Percentiles rank a stretch among this genome's conserved stretches.
phyloP scores from a whole-genome alignment of 2,329 filamentous ascomycete genomes.

The Neospermospora avenae region DNA sequence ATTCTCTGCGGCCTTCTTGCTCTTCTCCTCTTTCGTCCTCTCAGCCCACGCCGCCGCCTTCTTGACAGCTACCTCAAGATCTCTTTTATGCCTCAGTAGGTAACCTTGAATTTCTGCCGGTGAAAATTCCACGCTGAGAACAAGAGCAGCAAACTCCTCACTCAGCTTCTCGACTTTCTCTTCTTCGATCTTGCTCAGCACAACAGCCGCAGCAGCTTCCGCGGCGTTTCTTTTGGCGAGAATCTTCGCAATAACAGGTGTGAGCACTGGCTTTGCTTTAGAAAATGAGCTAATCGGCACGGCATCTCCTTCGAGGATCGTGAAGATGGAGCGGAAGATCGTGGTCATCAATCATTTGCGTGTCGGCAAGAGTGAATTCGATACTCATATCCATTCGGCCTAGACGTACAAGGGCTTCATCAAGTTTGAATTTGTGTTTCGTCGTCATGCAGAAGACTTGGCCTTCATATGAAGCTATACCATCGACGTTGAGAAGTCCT shows the following conservation, averaged over 20 bases:
- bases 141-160: conserved; percentile 47
- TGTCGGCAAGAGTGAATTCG: conserved; percentile 43
- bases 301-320: conserved; percentile 37
- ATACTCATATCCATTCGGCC: conserved; percentile 61
- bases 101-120: conserved; percentile 66
- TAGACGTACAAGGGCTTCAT: conserved; percentile 58
- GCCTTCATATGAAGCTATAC: conserved; percentile 64
- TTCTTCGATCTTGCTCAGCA: conserved; percentile 6
- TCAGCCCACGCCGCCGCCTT: conserved; percentile 54
- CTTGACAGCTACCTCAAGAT: conserved; percentile 50
- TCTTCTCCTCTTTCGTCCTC: conserved; percentile 47
- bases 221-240: conserved; percentile 10
- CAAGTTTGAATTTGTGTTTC: conserved; percentile 60
- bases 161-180: conserved; percentile 41
- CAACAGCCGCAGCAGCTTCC: neutral
- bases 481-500: conserved; percentile 65
- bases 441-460: conserved; percentile 70
- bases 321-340: conserved; percentile 35
- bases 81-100: conserved; percentile 59
- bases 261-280: neutral
- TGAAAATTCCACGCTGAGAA: conserved; percentile 51
- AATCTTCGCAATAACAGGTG: neutral
- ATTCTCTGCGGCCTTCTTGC: conserved; percentile 31
- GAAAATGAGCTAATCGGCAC: neutral
- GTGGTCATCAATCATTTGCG: conserved; percentile 32